Base-by-base conservation (phyloP, 2,329 filamentous ascomycete genomes). In the Didymella arachidicola region DNA sequence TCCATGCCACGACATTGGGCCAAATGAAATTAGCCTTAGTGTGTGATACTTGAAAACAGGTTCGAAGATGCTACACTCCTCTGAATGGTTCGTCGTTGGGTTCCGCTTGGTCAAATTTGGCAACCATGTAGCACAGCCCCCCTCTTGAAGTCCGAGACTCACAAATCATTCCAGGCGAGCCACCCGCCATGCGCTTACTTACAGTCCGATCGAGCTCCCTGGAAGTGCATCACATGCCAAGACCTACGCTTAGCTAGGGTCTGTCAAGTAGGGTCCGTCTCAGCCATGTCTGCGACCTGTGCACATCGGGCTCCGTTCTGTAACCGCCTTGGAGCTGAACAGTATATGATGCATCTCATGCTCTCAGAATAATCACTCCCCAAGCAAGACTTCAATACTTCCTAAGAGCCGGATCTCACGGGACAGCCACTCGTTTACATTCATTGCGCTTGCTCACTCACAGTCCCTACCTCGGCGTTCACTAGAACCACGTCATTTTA, bases 361-460 rank as follows among this genome's bases (percentile, higher is more conserved):
- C 36, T 47, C 52, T 7, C 47, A 47, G 25, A 1, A 27, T 12
- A 7, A 14, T 30, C 19, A n/a, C 44, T 7, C 11, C 14, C 27
- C 57, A 60, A 60, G 57, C 57, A 60, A 60, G 52, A 60, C 42
- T 55, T 60, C 52, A 14, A 14, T 26, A 19, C 8, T 45, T 56
- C 57, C 57, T 39, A 46, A 48, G 57, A 60, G 57, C 57, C 51
- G 57, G 57, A 60, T 44, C 57, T 60, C 57, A 52, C 25, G 51
- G 57, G 57, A 60, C 47, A 55, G 52, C 38, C 57, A 56, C 52
- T 60, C 57, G 18, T 60, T 60, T 60, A 41, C 19, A 27, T 16
- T 27, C 12, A 36, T 45, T 26, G 19, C n/a, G 50, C 42, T 52
- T 50, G 45, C 30, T 50, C 36, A 27, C 25, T 30, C 11, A 55